These are phyloP conservation scores for Kluyveromyces lactis DNA, from an alignment of 805 yeast species.

Conservation along the genomic window DNA sequence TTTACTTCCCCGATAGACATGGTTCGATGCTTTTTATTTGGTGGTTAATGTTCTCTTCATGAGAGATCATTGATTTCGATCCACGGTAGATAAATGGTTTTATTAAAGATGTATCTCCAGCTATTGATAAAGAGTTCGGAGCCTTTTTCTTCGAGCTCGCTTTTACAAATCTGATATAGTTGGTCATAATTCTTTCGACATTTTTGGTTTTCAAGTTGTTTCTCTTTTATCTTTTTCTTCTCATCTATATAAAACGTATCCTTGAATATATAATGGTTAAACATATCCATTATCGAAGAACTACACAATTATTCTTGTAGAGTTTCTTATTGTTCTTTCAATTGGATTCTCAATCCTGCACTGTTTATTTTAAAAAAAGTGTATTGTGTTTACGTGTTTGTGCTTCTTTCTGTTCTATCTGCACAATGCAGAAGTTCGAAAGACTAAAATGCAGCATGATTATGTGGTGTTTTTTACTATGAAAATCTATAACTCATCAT, in stretches of 20 bases:
- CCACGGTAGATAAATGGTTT: slow-evolving; percentile 22
- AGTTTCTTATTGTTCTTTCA: too few relatives aligned
- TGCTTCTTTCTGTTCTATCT: too few relatives aligned
- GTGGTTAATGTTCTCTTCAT: background rate
- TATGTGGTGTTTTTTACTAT: too few relatives aligned
- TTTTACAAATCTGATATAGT: slow-evolving; percentile 25
- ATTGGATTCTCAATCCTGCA: too few relatives aligned
- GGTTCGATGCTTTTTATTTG: slow-evolving; percentile 22
- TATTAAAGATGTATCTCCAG: slow-evolving; percentile 32
- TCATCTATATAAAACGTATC: too few relatives aligned
- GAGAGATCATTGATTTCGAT: slow-evolving; percentile 5
- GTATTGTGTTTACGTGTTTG: too few relatives aligned
- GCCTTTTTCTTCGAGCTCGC: slow-evolving; percentile 26
- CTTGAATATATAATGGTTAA: too few relatives aligned
- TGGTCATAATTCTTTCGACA: slow-evolving; percentile 32
- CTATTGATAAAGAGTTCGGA: slow-evolving; percentile 26
- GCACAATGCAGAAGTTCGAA: too few relatives aligned
- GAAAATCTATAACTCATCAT: slow-evolving; percentile 7
- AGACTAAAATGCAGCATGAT: too few relatives aligned
- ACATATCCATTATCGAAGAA: too few relatives aligned
- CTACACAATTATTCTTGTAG: too few relatives aligned
- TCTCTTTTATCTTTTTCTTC: background rate
- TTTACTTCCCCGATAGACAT: slow-evolving; percentile 6
- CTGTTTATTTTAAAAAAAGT: too few relatives aligned
- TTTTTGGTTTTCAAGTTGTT: slow-evolving; percentile 2